These are phyloP conservation scores for Leptographium lundbergii DNA, from an alignment of 2,329 filamentous ascomycete genomes.

Conservation along the genomic window DNA sequence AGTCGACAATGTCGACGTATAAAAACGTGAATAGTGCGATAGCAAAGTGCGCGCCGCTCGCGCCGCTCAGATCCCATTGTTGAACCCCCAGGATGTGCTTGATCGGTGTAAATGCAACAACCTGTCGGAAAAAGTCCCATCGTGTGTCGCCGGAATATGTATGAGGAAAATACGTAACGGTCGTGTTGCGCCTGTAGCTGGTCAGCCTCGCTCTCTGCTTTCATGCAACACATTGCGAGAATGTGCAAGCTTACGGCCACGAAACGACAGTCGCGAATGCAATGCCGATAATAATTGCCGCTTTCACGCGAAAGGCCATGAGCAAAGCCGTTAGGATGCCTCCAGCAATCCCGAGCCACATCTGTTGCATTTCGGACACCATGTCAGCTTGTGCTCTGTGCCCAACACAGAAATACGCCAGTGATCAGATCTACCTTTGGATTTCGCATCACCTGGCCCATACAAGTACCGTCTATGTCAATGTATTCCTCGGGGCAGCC, in stretches of 20 bases:
- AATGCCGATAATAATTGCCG: constrained; percentile 63
- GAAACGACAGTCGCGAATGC: constrained; percentile 59
- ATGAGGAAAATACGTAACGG: constrained; percentile 62
- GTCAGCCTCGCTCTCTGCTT: neutral
- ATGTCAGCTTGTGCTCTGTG: constrained; percentile 10
- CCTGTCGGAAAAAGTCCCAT: constrained; percentile 61
- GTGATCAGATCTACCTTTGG: constrained; percentile 4
- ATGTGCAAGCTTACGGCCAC: constrained; percentile 46
- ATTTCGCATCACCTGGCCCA: neutral
- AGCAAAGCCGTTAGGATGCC: constrained; percentile 69
- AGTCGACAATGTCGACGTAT: constrained; percentile 70
- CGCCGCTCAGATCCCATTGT: constrained; percentile 48
- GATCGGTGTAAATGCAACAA: constrained; percentile 62
- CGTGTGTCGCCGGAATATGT: constrained; percentile 48
- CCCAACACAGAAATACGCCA: neutral
- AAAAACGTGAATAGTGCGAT: constrained; percentile 66
- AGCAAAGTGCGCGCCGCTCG: constrained; percentile 48
- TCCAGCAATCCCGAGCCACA: constrained; percentile 78
- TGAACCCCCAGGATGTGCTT: constrained; percentile 47
- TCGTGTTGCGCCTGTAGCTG: constrained; percentile 28
- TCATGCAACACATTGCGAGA: neutral
- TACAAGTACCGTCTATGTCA: constrained; percentile 19
- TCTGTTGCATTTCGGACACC: constrained; percentile 21
- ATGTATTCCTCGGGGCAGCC: constrained; percentile 53
- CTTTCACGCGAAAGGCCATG: constrained; percentile 67